Evolutionary conservation across 2,329 filamentous ascomycete genomes (phyloP), one percentile per base, ranked within the genome.

Genomic region (Allantophomopsis cytisporea): DNA sequence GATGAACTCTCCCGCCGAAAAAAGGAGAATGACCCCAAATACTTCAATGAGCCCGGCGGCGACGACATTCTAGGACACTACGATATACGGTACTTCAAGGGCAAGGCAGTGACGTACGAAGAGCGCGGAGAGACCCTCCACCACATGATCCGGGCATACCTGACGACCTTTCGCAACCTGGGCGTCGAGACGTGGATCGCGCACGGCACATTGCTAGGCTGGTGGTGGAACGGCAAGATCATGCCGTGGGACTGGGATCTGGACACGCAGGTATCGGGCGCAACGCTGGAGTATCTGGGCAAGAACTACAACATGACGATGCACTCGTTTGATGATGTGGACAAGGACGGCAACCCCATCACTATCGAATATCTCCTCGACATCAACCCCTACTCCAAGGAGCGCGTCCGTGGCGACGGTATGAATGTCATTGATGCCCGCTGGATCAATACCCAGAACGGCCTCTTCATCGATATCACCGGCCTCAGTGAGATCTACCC

Each of bases 191-290:
- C 85, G 0, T 91, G 85, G 85, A 75, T 93, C 43, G 84, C 85
- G 31, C 85, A 93, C 57, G 85, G 85, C 37, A 87, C 84, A 4
- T 62, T 91, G 37, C 64, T 93, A 16, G 85, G 84, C 11, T 93
- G 85, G 85, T 91, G 83, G 82, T 93, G 85, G 85, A 89, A 86
- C 55, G 71, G 66, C 33, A 61, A 75, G 60, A 76, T 84, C 54
- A 75, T 88, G 62, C 83, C 83, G 1, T 88, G 83, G 83, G 84
- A 91, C 58, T 83, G 77, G 64, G 85, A 93, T 57, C 65, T 91
- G 35, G 85, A 93, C 58, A 83, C 83, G 0, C 85, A 91, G 60
- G 76, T 91, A 20, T 74, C 76, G 14, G 71, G 70, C 40, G 62
- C 66, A 23, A 87, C 83, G 1, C 65, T 91, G 35, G 58, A 64